Evolutionary conservation across 2,329 filamentous ascomycete species (phyloP).

Genomic region (Paraconiothyrium brasiliense): DNA sequence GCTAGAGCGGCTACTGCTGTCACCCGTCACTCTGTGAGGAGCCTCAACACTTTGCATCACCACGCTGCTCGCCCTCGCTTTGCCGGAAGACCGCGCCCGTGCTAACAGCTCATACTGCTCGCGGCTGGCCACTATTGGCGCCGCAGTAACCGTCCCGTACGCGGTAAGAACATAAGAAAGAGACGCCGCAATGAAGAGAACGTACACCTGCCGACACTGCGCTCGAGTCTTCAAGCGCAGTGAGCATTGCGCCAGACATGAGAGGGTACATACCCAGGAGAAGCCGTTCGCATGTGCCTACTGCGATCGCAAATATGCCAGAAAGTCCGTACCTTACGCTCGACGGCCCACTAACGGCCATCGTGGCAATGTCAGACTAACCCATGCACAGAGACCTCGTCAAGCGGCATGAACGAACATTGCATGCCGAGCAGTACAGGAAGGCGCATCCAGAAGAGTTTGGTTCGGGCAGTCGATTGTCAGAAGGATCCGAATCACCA

Average conservation of each 20-base stretch:
- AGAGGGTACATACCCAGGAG: constrained; percentile 47
- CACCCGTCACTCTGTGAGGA: constrained; percentile 2
- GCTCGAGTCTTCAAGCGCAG: constrained; percentile 45
- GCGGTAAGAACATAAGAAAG: neutral
- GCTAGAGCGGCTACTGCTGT: constrained; percentile 8
- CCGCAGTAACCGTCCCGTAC: neutral
- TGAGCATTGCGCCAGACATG: constrained; percentile 48
- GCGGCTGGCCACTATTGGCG: neutral
- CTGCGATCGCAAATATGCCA: constrained; percentile 45
- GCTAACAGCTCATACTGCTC: neutral
- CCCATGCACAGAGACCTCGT: constrained; percentile 41
- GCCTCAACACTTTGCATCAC: constrained; percentile 15
- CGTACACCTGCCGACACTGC: constrained; percentile 30
- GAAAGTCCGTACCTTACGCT: constrained; percentile 36
- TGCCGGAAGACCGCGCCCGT: constrained; percentile 5
- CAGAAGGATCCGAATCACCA: constrained; percentile 6
- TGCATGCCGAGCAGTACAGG: constrained; percentile 41
- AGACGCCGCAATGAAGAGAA: constrained; percentile 11
- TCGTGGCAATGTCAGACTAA: constrained; percentile 12
- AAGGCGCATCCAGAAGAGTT: constrained; percentile 26
- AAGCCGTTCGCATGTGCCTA: constrained; percentile 46
- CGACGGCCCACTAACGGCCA: neutral
- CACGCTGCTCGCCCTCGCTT: neutral
- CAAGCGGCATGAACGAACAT: constrained; percentile 46
- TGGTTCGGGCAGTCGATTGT: constrained; percentile 6